Base-by-base conservation (phyloP, 306 rosid species). In the Morella rubra region DNA sequence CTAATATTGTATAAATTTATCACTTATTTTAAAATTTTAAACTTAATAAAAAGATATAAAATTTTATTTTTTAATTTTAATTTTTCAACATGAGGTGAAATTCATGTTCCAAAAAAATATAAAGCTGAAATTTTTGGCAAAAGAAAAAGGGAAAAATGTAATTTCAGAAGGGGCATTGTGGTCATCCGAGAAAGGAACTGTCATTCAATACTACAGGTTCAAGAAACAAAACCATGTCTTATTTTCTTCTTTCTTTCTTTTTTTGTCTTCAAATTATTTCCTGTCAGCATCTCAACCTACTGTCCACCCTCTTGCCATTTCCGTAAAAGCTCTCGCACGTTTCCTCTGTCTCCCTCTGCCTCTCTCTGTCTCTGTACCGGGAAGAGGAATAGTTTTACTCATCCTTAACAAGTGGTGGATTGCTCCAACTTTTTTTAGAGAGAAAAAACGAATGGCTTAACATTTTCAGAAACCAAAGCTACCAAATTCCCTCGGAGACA, bases 201-300 rank as follows among this genome's bases (percentile, higher is more conserved):
- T 86, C 94, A 89, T 83, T 93, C 94, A 85, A 86, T 65, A 73
- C 81, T 77, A 77, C 87, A 74, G 81, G 76, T 85, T 77, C 53
- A 76, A 76, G 87, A 84, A 77, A 72, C 87, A 84, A 87, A 84
- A 90, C 84, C 89, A 90, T 90, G 91, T 90, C 90, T 81, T 83
- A 73, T 85, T 84, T 81, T 73, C 84, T 79, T 78, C 77, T 54
- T 83, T 86, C 84, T 88, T 77, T 70, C 82, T 84, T 27, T 1
- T 32, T 32, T 32, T 32, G 2, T 73, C 78, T 76, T 72, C 71
- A 54, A 82, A 73, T 86, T 76, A 82, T 87, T 86, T 89, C 79
- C 80, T 76, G 91, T 87, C 94, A 74, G 73, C 84, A 72, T 86
- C 87, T 77, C 74, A 79, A 52, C 73, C 78, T 9, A 75, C 80